Evolutionary conservation across 805 yeast genomes (phyloP), one percentile per base, ranked within the genome.

Genomic region (Saturnispora mendoncae): DNA sequence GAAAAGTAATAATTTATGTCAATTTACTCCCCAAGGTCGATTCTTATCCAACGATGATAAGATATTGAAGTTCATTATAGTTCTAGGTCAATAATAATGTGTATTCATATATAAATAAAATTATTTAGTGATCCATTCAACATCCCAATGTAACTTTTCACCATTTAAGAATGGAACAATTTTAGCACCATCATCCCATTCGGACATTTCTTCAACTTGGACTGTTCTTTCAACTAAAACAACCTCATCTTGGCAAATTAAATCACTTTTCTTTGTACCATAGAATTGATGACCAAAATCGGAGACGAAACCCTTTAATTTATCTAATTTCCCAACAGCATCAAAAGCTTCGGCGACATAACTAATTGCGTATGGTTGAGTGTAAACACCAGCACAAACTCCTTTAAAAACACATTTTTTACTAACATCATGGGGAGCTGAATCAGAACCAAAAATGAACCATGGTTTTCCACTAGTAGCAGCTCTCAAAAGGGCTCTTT

Each of bases 321-420:
- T 74, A 33, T 80, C 80, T 33, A 92, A 63, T 46, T 77, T 73
- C 12, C 72, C 78, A 15, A 64, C 70, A 41, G 69, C 61, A 21
- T 84, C 94, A 54, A 94, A 92, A 1, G 84, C 75, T 59, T 88
- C 82, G 3, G 97, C 97, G 21, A 92, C 65, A 50, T 90, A 92
- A 7, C 87, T 69, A 15, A 92, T 61, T 2, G 83, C 95, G 51
- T 75, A 75, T 18, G 84, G 73, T 61, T 92, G 98, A 2, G 97
- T 84, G 63, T 74, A 92, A 7, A 92, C 96, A 55, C 99, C 99
- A n/a, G 99, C 99, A 54, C 97, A 86, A 14, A 90, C 97, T 18
- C 88, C 90, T 28, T 69, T 66, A 50, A 77, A 86, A 46, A 72
- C 80, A 20, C 84, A 69, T 62, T 94, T 94, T 45, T 78, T 78